phyloP scores from a whole-genome alignment of 495 filamentous ascomycete genomes.

The Evansstolkia leycettana region DNA sequence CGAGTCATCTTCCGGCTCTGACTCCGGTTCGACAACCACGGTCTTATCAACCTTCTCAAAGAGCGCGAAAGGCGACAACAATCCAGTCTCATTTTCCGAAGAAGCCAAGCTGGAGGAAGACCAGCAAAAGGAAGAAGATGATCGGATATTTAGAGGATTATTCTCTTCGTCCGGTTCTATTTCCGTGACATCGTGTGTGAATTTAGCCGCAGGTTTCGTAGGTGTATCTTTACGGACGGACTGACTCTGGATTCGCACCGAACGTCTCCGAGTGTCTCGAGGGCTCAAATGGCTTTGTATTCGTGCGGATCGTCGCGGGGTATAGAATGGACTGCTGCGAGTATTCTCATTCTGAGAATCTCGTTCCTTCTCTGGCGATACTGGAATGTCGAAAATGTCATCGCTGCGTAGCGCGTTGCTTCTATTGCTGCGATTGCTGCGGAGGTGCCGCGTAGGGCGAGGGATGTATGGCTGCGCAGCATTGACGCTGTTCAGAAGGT shows the following conservation, averaged over 20 bases:
- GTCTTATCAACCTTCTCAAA: too few species aligned
- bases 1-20: neutral
- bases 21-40: neutral
- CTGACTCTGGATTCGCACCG: constrained; percentile 1
- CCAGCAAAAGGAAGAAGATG: neutral
- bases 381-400: neutral
- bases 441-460: neutral
- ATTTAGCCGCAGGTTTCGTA: neutral
- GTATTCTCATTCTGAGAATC: too few species aligned
- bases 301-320: constrained; percentile 1
- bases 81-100: too few species aligned
- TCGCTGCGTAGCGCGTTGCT: neutral
- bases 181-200: neutral
- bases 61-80: too few species aligned
- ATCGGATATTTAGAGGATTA: constrained; percentile 2
- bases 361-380: too few species aligned
- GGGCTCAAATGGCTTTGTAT: neutral
- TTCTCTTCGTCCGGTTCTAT: constrained; percentile 1
- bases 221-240: neutral
- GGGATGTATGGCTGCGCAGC: neutral
- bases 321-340: neutral
- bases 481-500: constrained; percentile 12
- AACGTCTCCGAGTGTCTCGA: constrained; percentile 2
- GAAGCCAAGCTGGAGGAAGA: too few species aligned
- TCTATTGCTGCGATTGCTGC: neutral